Evolutionary conservation across 2,329 filamentous ascomycete species (phyloP).

Genomic region (Fusarium coffeatum): DNA sequence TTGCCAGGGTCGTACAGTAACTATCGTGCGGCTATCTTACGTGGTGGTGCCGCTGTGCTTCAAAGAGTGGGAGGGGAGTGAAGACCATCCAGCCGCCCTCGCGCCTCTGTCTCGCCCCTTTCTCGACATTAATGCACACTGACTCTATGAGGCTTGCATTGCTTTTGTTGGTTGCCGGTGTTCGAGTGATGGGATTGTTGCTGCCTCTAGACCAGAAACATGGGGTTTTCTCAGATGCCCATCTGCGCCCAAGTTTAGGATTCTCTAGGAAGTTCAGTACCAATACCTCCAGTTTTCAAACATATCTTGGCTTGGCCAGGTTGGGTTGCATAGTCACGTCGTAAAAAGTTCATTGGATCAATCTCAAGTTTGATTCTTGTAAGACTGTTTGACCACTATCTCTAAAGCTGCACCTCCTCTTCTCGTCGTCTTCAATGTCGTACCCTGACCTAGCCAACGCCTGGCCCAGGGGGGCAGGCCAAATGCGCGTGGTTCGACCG

Average conservation of each 20-base stretch:
- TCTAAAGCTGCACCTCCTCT: constrained; percentile 16
- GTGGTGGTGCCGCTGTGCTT: neutral
- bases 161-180: neutral
- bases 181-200: constrained; percentile 19
- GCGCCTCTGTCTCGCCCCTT: constrained; percentile 34
- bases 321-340: neutral
- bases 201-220: constrained; percentile 10
- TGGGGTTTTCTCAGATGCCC: constrained; percentile 32
- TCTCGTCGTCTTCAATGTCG: constrained; percentile 18
- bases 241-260: neutral
- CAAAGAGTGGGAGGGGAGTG: constrained; percentile 22
- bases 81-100: constrained; percentile 26
- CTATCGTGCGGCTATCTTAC: constrained; percentile 30
- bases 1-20: neutral
- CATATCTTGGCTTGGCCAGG: neutral
- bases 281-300: neutral
- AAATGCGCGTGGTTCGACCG: constrained; percentile 34
- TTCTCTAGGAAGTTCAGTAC: neutral
- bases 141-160: neutral
- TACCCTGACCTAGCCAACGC: constrained; percentile 19
- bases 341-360: neutral
- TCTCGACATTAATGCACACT: neutral
- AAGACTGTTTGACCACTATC: constrained; percentile 13
- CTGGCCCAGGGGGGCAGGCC: constrained; percentile 28
- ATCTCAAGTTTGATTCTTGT: constrained; percentile 30